Evolutionary conservation across 306 rosid genomes (phyloP).

Genomic region (Sesbania bispinosa): DNA sequence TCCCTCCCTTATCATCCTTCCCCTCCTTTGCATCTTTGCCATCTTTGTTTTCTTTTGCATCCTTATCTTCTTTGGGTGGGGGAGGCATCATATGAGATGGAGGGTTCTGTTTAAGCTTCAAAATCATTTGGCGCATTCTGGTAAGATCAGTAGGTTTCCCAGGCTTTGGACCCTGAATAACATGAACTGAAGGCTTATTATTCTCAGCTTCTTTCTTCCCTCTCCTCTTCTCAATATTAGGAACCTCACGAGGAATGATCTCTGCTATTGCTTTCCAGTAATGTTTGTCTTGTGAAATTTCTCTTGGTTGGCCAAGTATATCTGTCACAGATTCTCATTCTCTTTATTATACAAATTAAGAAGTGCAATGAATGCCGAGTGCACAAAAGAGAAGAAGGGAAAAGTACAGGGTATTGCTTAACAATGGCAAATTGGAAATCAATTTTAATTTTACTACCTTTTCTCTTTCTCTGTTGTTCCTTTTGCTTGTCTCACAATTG

Average conservation of each 20-base stretch:
- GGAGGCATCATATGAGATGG: slow-evolving; percentile 90
- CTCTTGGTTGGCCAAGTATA: slow-evolving; percentile 72
- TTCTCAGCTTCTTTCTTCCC: slow-evolving; percentile 82
- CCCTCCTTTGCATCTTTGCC: slow-evolving; percentile 31
- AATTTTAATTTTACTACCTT: slow-evolving; percentile 43
- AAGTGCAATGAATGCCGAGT: not conserved
- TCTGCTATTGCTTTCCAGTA: slow-evolving; percentile 96
- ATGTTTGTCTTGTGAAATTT: slow-evolving; percentile 87
- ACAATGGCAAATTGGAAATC: not conserved
- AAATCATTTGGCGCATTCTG: slow-evolving; percentile 79
- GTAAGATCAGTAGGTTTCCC: slow-evolving; percentile 91
- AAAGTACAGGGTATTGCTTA: not conserved
- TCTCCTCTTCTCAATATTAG: slow-evolving; percentile 87
- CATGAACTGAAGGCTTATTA: slow-evolving; percentile 57
- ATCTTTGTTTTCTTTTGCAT: slow-evolving; percentile 39
- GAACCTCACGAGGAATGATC: slow-evolving; percentile 85
- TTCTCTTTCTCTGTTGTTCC: slow-evolving; percentile 78
- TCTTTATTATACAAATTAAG: not conserved
- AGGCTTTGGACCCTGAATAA: slow-evolving; percentile 93
- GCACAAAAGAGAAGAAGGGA: not conserved
- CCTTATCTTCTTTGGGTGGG: slow-evolving; percentile 61
- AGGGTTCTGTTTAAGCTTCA: slow-evolving; percentile 80
- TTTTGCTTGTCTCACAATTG: slow-evolving; percentile 27
- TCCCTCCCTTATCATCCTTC: slow-evolving; percentile 35
- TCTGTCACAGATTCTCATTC: slow-evolving; percentile 34